phyloP scores from a whole-genome alignment of 805 yeast genomes.

The Candida silvicultrix region DNA sequence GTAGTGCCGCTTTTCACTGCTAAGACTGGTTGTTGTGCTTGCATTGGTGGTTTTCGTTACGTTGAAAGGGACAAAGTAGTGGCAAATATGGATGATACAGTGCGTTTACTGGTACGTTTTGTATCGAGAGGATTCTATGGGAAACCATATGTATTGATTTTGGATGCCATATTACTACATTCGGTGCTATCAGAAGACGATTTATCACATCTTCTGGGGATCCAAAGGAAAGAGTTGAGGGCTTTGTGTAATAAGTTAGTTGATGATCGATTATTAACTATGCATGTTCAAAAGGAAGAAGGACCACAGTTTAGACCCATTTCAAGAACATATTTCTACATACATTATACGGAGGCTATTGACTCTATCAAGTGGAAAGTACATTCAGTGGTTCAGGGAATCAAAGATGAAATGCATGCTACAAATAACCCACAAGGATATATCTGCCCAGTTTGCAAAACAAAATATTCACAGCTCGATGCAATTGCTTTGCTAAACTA shows the following conservation, averaged over 20 bases:
- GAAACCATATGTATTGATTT: conserved; percentile 70
- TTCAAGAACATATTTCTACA: conserved; percentile 75
- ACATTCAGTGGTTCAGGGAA: conserved; percentile 70
- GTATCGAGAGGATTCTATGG: conserved; percentile 87
- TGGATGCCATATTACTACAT: conserved; percentile 85
- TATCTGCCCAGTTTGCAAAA: conserved; percentile 79
- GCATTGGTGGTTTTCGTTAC: not conserved
- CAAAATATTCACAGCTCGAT: conserved; percentile 79
- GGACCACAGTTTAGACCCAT: conserved; percentile 59
- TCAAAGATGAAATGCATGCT: conserved; percentile 78
- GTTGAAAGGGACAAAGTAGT: not conserved
- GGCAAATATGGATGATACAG: conserved; percentile 31
- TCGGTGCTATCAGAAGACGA: conserved; percentile 92
- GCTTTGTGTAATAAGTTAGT: conserved; percentile 73
- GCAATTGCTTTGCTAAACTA: conserved; percentile 78
- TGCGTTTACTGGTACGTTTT: conserved; percentile 52
- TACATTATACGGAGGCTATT: conserved; percentile 88
- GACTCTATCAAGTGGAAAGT: conserved; percentile 97
- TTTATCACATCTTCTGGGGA: conserved; percentile 69
- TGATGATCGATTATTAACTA: conserved; percentile 74
- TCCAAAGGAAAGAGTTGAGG: conserved; percentile 82
- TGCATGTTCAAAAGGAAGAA: conserved; percentile 67
- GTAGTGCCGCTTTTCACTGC: no score
- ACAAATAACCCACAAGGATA: conserved; percentile 92
- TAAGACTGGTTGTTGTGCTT: no score